Base-by-base conservation (phyloP, 228 moss, liverwort and hornwort species). In the Sphagnum fallax region DNA sequence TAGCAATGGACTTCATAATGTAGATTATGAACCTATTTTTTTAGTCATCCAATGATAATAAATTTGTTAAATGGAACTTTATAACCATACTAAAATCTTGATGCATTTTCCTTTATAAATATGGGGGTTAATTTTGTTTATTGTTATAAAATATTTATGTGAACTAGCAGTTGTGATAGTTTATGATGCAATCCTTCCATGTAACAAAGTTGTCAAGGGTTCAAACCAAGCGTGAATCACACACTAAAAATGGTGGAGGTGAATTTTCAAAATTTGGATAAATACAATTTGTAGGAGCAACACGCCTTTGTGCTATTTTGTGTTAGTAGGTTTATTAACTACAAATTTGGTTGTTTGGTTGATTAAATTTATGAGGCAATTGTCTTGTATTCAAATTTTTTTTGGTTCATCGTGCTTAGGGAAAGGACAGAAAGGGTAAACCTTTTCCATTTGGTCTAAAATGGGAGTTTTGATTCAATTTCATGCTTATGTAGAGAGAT, bases 211-310 rank as follows among this genome's bases (percentile, higher is more conserved):
- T n/a, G 14, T 66, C 66, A 52, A 52, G 66, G 52, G 52, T 14
- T 5, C 53, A 55, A 47, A 84, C 74, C 52, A 32, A 76, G 61
- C 81, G 81, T 55, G 53, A 65, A 48, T 68, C 75, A 63, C 85
- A 63, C 75, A 48, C 60, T 32, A 68, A 5, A 60, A 16, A 65
- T 51, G 62, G 53, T 79, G 49, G 58, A 59, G 66, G 82, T 79
- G 71, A 77, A 79, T 51, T 67, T 61, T 64, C 64, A 10, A 49
- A 8, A 12, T 12, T 55, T 55, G 53, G 53, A 7, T 7, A 7
- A 7, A 55, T 55, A 55, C 1, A 55, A 55, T 55, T 55, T 2
- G 0, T 12, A 55, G 0, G 7, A 55, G 12, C 32, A 32, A 32
- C 32, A 32, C 0, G 16, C 16, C 16, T 16, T 16, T 16, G 16